These are phyloP conservation scores for Trichosporon coremiiforme DNA, from an alignment of 1,284 basidiomycete species.

Conservation along the genomic window DNA sequence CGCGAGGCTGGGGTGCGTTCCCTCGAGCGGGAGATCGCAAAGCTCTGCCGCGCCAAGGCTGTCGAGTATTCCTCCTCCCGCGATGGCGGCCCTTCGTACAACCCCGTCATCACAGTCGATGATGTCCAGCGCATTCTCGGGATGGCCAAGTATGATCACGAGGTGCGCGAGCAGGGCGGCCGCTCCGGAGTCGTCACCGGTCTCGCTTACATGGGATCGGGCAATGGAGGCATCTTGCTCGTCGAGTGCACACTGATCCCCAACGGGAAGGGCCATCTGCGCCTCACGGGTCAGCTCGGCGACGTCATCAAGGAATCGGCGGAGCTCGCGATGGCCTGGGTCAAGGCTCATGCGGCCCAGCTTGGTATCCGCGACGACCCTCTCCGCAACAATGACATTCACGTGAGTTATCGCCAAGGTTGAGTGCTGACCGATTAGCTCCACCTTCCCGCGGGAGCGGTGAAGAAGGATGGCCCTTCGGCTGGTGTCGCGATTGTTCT, in stretches of 20 bases:
- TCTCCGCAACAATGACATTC: constrained; percentile 64
- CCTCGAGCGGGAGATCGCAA: constrained; percentile 82
- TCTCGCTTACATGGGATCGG: constrained; percentile 62
- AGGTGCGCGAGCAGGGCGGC: constrained; percentile 56
- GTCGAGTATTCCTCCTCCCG: constrained; percentile 71
- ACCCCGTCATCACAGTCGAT: constrained; percentile 65
- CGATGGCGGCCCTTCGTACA: constrained; percentile 60
- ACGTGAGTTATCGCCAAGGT: constrained; percentile 59
- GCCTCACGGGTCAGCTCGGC: constrained; percentile 85
- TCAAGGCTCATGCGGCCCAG: constrained; percentile 79
- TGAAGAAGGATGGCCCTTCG: constrained; percentile 95
- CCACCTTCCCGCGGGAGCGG: constrained; percentile 90
- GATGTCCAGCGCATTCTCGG: constrained; percentile 86
- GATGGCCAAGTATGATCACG: constrained; percentile 75
- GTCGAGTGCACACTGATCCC: constrained; percentile 48
- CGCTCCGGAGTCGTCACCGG: constrained; percentile 52
- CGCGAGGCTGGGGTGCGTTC: constrained; percentile 93
- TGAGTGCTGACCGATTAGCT: constrained; percentile 68
- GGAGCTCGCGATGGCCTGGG: constrained; percentile 89
- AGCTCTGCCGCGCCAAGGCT: constrained; percentile 80
- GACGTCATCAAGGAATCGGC: constrained; percentile 97
- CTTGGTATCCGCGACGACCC: constrained; percentile 61
- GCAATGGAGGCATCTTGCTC: constrained; percentile 80
- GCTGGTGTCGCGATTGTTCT: constrained; percentile 88
- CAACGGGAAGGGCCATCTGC: constrained; percentile 42